Evolutionary conservation across 345 rosid genomes (phyloP).

Genomic region (Alliaria petiolata): DNA sequence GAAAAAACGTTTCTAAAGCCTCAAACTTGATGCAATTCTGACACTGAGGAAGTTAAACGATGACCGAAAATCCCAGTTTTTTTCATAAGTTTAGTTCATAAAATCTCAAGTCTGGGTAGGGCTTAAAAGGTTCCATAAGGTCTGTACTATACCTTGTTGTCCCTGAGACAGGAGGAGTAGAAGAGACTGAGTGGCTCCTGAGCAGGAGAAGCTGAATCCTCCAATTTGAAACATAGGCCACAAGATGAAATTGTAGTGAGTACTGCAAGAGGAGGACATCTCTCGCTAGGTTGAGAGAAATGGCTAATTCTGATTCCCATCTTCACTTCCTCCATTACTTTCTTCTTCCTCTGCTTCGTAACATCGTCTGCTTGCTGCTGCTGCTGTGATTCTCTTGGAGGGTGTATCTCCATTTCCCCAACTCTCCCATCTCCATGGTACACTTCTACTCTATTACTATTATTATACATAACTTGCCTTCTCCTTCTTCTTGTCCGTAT

Average conservation of each 20-base stretch:
- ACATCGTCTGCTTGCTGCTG: conserved; percentile 27
- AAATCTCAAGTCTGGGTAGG: not conserved
- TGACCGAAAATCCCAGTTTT: not conserved
- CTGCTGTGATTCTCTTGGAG: conserved; percentile 42
- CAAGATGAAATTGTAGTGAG: conserved; percentile 65
- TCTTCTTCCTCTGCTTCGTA: conserved; percentile 37
- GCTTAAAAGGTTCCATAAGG: conserved; percentile 10
- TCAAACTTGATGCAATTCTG: conserved; percentile 9
- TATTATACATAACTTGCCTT: conserved; percentile 36
- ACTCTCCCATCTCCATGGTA: conserved; percentile 54
- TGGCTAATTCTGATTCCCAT: conserved; percentile 64
- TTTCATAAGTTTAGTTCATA: not conserved
- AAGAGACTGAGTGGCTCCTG: conserved; percentile 61
- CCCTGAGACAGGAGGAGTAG: conserved; percentile 75
- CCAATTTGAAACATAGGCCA: conserved; percentile 95
- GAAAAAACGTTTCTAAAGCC: not conserved
- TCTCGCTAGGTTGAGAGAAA: conserved; percentile 80
- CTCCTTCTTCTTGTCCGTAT: not conserved
- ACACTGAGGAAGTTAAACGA: not conserved
- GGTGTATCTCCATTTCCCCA: conserved; percentile 83
- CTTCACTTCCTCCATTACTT: conserved; percentile 55
- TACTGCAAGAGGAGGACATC: conserved; percentile 94
- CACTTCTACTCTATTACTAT: conserved; percentile 77
- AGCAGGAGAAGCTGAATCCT: conserved; percentile 27
- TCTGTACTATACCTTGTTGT: conserved; percentile 85